phyloP scores from a whole-genome alignment of 2,329 filamentous ascomycete genomes.

The Coniochaeta hoffmannii region DNA sequence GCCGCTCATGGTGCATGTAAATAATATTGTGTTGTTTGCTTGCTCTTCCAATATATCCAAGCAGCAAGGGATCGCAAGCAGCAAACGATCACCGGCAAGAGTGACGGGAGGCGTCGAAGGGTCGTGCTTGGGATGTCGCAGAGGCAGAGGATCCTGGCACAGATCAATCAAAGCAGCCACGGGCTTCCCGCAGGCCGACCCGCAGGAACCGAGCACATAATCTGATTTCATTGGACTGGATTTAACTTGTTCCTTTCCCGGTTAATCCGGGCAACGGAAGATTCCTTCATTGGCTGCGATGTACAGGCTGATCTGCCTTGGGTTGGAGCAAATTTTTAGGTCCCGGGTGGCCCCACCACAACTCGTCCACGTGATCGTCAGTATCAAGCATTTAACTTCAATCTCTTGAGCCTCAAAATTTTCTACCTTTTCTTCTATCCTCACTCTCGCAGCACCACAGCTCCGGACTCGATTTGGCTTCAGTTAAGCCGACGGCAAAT shows the following conservation, averaged over 20 bases:
- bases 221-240: not conserved
- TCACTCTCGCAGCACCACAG: not conserved
- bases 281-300: not conserved
- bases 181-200: not conserved
- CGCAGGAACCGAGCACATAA: not conserved
- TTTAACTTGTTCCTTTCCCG: not conserved
- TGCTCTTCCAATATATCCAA: too few relatives aligned
- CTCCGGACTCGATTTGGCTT: not conserved
- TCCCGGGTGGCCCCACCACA: not conserved
- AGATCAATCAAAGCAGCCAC: slow-evolving; percentile 1
- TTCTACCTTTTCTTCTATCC: not conserved
- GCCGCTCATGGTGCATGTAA: not conserved
- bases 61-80: too few relatives aligned
- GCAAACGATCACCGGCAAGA: not conserved
- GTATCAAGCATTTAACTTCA: not conserved
- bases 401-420: slow-evolving; percentile 1
- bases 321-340: not conserved
- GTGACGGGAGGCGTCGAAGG: not conserved
- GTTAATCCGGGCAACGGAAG: not conserved
- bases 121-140: not conserved
- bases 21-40: not conserved
- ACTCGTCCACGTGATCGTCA: not conserved
- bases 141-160: not conserved
- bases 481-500: not conserved
- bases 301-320: not conserved